Percentiles rank a stretch among this genome's conserved stretches.
Evolutionary conservation across 1,284 basidiomycete species (phyloP).

Genomic region (Phlebopus sp.): DNA sequence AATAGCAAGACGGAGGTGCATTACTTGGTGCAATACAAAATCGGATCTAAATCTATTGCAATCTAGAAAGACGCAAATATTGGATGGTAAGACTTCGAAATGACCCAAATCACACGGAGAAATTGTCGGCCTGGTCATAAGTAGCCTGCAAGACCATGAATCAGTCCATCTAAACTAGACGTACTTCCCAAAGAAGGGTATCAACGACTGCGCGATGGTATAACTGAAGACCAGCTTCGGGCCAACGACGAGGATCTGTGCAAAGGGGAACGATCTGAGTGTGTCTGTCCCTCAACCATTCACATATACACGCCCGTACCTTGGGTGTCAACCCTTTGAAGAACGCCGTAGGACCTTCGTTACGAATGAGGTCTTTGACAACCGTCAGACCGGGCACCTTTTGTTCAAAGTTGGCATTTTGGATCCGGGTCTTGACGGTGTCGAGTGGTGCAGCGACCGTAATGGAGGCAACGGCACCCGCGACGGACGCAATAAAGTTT

Average conservation of each 20-base stretch:
- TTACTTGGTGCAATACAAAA: no score
- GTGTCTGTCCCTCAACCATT: not conserved
- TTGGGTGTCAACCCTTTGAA: slow-evolving; percentile 98
- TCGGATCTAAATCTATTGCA: no score
- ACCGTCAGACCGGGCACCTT: slow-evolving; percentile 89
- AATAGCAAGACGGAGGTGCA: no score
- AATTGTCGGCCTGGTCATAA: slow-evolving; percentile 1
- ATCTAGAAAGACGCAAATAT: no score
- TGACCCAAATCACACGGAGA: no score
- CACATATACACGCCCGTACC: slow-evolving; percentile 42
- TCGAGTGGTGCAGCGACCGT: slow-evolving; percentile 96
- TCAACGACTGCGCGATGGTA: slow-evolving; percentile 94
- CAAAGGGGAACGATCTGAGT: slow-evolving; percentile 3
- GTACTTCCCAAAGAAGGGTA: slow-evolving; percentile 91
- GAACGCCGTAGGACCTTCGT: slow-evolving; percentile 85
- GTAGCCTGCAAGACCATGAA: slow-evolving; percentile 3
- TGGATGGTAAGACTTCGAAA: no score
- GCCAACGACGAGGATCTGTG: slow-evolving; percentile 90
- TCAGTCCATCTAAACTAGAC: slow-evolving; percentile 44
- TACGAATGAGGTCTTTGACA: slow-evolving; percentile 83
- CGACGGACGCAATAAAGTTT: slow-evolving; percentile 93
- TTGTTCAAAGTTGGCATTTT: slow-evolving; percentile 96
- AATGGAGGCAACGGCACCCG: slow-evolving; percentile 93
- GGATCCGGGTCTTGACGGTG: slow-evolving; percentile 95
- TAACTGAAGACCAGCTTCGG: slow-evolving; percentile 99